Conservation (phyloP, 257 asterid genomes). For the Euphrasia confusa region DNA sequence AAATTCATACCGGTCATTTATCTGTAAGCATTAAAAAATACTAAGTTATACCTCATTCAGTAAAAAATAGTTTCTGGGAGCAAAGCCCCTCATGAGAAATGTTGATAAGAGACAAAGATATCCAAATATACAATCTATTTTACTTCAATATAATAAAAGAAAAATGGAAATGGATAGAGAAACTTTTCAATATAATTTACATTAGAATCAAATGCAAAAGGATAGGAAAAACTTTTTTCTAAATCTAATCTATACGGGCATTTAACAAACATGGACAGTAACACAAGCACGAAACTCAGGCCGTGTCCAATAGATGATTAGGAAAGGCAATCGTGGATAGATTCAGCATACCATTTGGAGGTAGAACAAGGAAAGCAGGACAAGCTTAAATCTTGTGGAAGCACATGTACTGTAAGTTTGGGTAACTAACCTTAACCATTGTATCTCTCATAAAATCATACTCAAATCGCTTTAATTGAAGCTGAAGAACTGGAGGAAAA, state of each 20-base stretch:
- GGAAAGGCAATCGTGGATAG: not conserved
- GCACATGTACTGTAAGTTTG: slow-evolving; percentile 8
- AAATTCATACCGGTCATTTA: slow-evolving; percentile 89
- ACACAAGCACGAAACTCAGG: not conserved
- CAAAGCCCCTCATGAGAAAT: slow-evolving; percentile 3
- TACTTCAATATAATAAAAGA: not conserved
- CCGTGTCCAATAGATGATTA: not conserved
- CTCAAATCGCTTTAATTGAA: slow-evolving; percentile 81
- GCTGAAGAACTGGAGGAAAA: slow-evolving; percentile 86
- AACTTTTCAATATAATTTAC: slow-evolving; percentile 10
- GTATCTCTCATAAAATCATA: slow-evolving; percentile 88
- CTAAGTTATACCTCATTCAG: slow-evolving; percentile 8
- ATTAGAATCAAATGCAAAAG: not conserved
- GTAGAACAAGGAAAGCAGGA: slow-evolving; percentile 7
- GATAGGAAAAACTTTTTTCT: not conserved
- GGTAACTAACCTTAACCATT: slow-evolving; percentile 74
- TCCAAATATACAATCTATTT: slow-evolving; percentile 6
- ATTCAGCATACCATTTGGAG: slow-evolving; percentile 11
- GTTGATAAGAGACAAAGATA: not conserved
- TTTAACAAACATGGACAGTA: not conserved
- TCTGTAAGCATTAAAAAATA: slow-evolving; percentile 38
- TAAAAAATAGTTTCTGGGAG: not conserved
- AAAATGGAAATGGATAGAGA: slow-evolving; percentile 11
- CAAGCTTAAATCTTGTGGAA: slow-evolving; percentile 7
- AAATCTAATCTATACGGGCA: not conserved